Percentiles rank a stretch among this genome's conserved stretches.
Evolutionary conservation across 1,284 basidiomycete species (phyloP).

Genomic region (Vanrija humicola): DNA sequence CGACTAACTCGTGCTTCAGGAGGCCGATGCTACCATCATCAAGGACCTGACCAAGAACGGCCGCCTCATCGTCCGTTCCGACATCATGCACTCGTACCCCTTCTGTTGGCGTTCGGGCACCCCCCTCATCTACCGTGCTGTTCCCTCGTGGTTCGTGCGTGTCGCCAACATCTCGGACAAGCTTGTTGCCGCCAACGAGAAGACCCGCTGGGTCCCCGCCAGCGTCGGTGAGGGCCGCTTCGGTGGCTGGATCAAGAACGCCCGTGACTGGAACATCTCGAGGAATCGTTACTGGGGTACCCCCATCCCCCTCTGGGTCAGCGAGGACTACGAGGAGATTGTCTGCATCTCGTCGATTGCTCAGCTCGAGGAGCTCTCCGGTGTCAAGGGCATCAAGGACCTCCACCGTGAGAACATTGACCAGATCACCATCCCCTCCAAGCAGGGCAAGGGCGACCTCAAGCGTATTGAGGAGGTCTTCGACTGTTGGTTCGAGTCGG

Average conservation of each 20-base stretch:
- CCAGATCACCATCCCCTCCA: constrained; percentile 91
- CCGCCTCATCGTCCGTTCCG: constrained; percentile 81
- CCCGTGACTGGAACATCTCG: constrained; percentile 99
- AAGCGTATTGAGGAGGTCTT: constrained; percentile 95
- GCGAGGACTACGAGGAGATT: constrained; percentile 90
- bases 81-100: constrained; percentile 86
- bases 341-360: constrained; percentile 83
- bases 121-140: constrained; percentile 92
- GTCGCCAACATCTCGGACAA: constrained; percentile 80
- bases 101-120: constrained; percentile 98
- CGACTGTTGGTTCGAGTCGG: constrained; percentile 99
- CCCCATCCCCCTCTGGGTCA: constrained; percentile 94
- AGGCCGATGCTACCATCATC: constrained; percentile 91
- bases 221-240: constrained; percentile 88
- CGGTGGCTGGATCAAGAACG: constrained; percentile 95
- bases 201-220: constrained; percentile 93
- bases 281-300: constrained; percentile 99
- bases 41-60: constrained; percentile 85
- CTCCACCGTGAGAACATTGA: constrained; percentile 94
- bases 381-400: constrained; percentile 81
- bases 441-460: constrained; percentile 82
- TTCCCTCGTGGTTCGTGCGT: constrained; percentile 94
- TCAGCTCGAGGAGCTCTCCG: constrained; percentile 83
- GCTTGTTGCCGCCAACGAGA: constrained; percentile 84
- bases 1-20: constrained; percentile 24